Conservation (phyloP, 2,329 filamentous ascomycete species). For the Aaosphaeria pasadenensis region DNA sequence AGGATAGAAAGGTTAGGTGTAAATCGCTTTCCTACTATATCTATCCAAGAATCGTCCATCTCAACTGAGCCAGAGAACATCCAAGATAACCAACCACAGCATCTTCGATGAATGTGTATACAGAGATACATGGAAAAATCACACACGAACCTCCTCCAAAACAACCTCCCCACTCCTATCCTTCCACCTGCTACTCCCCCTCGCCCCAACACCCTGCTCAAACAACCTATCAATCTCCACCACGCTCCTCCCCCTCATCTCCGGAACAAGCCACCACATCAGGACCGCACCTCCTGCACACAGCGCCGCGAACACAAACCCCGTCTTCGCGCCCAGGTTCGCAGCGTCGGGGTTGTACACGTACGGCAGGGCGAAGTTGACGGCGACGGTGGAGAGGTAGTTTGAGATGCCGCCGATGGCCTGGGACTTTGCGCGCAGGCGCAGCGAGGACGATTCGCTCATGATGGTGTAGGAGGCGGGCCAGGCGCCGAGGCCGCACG, state of each 20-base stretch:
- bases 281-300: conserved; percentile 1
- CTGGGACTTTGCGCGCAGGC: conserved; percentile 38
- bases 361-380: conserved; percentile 6
- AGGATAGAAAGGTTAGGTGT: no score
- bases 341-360: conserved; percentile 5
- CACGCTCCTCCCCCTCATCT: conserved; percentile 8
- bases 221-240: conserved; percentile 9
- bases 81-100: no score
- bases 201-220: conserved; percentile 3
- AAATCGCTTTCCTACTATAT: no score
- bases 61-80: no score
- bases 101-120: no score
- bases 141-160: conserved; percentile 9
- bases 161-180: conserved; percentile 4
- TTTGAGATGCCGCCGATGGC: conserved; percentile 28
- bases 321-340: conserved; percentile 6
- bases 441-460: conserved; percentile 9
- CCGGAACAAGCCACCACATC: conserved; percentile 6
- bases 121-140: no score
- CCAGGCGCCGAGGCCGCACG: conserved; percentile 13
- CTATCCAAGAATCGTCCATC: no score
- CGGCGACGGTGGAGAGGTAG: conserved; percentile 8
- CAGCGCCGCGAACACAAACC: conserved; percentile 7
- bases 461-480: conserved; percentile 13
- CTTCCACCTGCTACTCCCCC: conserved; percentile 4